Conservation (phyloP, 371 early-diverging fungal genomes). For the Mortierella sp. region DNA sequence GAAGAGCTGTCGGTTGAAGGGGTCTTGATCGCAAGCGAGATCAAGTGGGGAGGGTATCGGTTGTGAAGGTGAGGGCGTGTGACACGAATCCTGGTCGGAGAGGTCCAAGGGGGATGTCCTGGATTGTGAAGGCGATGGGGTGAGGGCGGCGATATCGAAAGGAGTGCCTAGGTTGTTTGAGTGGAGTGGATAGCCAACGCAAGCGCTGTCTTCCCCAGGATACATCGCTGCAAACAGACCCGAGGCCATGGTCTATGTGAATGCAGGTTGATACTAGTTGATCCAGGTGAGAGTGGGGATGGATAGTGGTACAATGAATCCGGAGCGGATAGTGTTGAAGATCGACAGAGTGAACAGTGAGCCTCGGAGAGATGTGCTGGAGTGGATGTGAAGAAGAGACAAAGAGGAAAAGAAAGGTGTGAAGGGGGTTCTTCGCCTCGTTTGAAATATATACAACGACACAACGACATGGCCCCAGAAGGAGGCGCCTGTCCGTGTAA, state of each 20-base stretch:
- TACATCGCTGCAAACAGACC: slow-evolving; percentile 24
- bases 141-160: slow-evolving; percentile 9
- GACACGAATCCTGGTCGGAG: slow-evolving; percentile 10
- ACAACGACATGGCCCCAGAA: neutral
- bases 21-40: slow-evolving; percentile 14
- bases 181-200: slow-evolving; percentile 3
- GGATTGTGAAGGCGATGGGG: slow-evolving; percentile 14
- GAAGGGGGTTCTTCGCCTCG: slow-evolving; percentile 4
- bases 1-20: slow-evolving; percentile 22
- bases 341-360: too few species aligned
- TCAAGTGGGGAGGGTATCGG: slow-evolving; percentile 22
- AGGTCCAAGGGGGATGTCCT: slow-evolving; percentile 12
- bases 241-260: neutral
- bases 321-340: neutral
- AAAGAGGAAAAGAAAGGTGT: neutral
- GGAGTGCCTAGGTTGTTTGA: neutral
- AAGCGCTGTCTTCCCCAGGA: slow-evolving; percentile 1
- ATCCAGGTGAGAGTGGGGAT: too few species aligned
- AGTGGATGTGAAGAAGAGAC: neutral
- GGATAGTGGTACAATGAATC: too few species aligned
- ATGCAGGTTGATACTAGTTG: neutral
- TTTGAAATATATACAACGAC: slow-evolving; percentile 1
- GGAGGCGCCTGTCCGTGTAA: neutral
- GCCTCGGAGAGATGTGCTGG: neutral
- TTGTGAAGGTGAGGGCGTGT: slow-evolving; percentile 16